Evolutionary conservation across 169 alveolate species (phyloP), one percentile per base, ranked within the genome.

Genomic region (Plasmodium gaboni): DNA sequence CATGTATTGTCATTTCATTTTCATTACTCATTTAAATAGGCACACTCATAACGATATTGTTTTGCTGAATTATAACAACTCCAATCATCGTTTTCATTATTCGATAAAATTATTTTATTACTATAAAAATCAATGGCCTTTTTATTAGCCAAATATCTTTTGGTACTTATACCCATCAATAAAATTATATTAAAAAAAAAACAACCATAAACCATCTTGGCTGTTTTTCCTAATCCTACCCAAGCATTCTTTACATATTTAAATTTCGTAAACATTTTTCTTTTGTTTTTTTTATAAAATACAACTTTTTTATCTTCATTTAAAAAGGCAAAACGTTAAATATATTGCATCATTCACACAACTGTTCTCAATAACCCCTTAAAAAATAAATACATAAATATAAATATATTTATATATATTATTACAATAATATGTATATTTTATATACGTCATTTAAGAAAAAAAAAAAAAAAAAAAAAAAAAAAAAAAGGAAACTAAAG

Each of bases 1-100:
- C 24, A 15, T 19, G 19, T 2, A 48, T 50, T 50, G 15, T 53
- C 10, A 15, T 53, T 53, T 53, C 17, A 9, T 53, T 53, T 53
- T 24, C n/a, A 6, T 64, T 80, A 80, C 90, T 80, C 90, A 19
- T 26, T 80, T 63, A 80, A 38, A 17, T 67, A 67, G 7, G 92
- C 76, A 24, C 96, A 93, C 67, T 93, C 96, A 55, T 91, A 93
- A 10, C 93, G 94, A 64, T 93, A 93, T 85, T 93, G 96, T 85
- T 74, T 93, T 13, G 96, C 95, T 15, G 76, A 44, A 88, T 91
- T 88, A 73, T 85, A 93, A 68, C 96, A 93, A n/a, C 89, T 64
- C 94, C 94, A 93, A 69, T 93, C 93, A 15, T 76, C 17, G 38
- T 80, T 80, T 80, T 80, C 90, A 48, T 28, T 80, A n/a, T 68